Evolutionary conservation across 108 stramenopile genomes (phyloP).

Genomic region (Thalassiosira profunda): DNA sequence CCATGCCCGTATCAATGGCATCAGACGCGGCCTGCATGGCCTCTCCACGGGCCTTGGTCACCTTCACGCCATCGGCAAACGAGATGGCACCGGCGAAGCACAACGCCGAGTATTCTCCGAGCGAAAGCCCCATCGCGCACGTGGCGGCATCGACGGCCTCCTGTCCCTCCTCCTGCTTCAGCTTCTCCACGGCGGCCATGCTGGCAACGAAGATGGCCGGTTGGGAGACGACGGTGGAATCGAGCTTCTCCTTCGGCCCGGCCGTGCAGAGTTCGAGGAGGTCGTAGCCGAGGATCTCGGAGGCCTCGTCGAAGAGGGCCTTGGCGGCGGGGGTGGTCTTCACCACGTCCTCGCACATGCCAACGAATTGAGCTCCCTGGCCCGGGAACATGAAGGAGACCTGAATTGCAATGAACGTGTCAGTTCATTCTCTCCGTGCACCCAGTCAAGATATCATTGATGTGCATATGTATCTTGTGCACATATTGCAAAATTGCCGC

Average conservation of each 20-base stretch:
- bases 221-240: conserved; percentile 97
- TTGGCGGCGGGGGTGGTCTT: conserved; percentile 93
- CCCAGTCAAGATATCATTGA: not conserved
- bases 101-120: conserved; percentile 98
- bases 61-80: conserved; percentile 98
- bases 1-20: conserved; percentile 94
- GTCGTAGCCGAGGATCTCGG: conserved; percentile 96
- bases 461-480: not conserved
- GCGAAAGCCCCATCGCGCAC: conserved; percentile 94
- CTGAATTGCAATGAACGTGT: conserved; percentile 12
- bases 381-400: conserved; percentile 97
- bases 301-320: conserved; percentile 96
- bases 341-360: conserved; percentile 87
- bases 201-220: conserved; percentile 98
- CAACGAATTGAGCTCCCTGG: conserved; percentile 93
- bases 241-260: conserved; percentile 95
- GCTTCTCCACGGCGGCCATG: conserved; percentile 98
- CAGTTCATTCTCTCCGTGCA: not conserved
- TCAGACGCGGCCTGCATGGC: conserved; percentile 98
- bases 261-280: conserved; percentile 90
- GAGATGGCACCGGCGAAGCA: conserved; percentile 98
- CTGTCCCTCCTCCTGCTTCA: conserved; percentile 86
- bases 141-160: conserved; percentile 94
- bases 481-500: not conserved
- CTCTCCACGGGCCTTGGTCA: conserved; percentile 97